Percentiles rank a stretch among this genome's conserved stretches.
These are phyloP conservation scores for Calonectria crousiana DNA, from an alignment of 2,329 filamentous ascomycete genomes.

Conservation along the genomic window DNA sequence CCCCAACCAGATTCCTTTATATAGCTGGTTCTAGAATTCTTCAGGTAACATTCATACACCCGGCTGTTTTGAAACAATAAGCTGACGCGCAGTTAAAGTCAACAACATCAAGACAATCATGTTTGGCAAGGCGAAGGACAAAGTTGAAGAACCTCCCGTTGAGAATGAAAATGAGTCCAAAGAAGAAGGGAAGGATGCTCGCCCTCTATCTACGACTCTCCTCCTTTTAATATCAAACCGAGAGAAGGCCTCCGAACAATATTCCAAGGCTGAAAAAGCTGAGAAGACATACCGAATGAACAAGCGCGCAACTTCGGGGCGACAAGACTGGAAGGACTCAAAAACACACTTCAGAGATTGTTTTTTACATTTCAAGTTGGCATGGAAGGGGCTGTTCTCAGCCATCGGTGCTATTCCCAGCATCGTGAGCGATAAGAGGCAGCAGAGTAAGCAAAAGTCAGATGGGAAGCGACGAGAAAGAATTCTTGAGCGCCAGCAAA, in stretches of 20 bases:
- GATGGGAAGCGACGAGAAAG: conserved; percentile 50
- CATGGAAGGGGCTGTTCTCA: conserved; percentile 46
- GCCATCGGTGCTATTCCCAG: conserved; percentile 51
- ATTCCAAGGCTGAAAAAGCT: conserved; percentile 53
- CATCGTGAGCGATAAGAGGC: conserved; percentile 51
- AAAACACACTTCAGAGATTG: conserved; percentile 54
- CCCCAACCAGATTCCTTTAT: background rate
- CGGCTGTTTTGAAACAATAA: background rate
- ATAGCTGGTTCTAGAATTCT: background rate
- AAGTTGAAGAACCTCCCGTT: background rate
- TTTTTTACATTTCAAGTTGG: conserved; percentile 51
- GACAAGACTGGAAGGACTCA: conserved; percentile 52
- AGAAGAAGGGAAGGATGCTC: conserved; percentile 22
- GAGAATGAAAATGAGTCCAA: background rate
- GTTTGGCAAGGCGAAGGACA: background rate
- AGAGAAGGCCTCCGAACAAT: conserved; percentile 52
- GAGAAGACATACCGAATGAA: conserved; percentile 56
- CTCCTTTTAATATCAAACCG: conserved; percentile 55
- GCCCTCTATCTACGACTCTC: conserved; percentile 58
- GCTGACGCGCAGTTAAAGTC: background rate
- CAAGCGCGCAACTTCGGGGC: conserved; percentile 55
- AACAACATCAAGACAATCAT: background rate
- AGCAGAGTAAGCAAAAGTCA: conserved; percentile 44
- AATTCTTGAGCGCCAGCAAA: conserved; percentile 49
- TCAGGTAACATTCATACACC: background rate